phyloP scores from a whole-genome alignment of 2,329 filamentous ascomycete species.

The Aureobasidium sp. region DNA sequence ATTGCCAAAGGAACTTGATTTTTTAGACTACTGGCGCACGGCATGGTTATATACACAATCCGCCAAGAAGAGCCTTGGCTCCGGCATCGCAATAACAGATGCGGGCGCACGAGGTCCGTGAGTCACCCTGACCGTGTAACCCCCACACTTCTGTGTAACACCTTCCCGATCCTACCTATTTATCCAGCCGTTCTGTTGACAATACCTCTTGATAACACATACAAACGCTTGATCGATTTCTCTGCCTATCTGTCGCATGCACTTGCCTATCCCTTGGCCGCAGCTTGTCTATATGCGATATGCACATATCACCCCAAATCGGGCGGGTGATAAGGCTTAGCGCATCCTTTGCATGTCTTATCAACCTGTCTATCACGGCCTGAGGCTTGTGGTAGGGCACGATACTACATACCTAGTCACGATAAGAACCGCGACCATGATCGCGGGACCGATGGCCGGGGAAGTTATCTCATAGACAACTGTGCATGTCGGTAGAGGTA shows the following conservation, averaged over 20 bases:
- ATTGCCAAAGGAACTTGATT: too few relatives aligned
- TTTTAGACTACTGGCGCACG: too few relatives aligned
- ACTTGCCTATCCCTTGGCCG: conserved; percentile 4
- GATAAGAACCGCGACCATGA: neutral
- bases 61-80: too few relatives aligned
- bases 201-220: neutral
- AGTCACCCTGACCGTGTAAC: neutral
- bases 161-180: neutral
- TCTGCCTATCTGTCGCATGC: neutral
- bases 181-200: neutral
- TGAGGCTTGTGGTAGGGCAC: neutral
- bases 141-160: neutral
- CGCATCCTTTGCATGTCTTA: conserved; percentile 6
- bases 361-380: neutral
- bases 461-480: neutral
- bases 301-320: neutral
- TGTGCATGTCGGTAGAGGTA: neutral
- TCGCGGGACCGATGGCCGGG: neutral
- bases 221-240: neutral
- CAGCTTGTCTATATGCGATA: conserved; percentile 2
- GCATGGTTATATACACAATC: too few relatives aligned
- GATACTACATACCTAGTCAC: neutral
- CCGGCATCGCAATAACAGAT: too few relatives aligned
- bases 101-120: neutral
- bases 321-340: conserved; percentile 1